Base-by-base conservation (phyloP, 169 alveolate genomes). In the Plasmodium coatneyi region DNA sequence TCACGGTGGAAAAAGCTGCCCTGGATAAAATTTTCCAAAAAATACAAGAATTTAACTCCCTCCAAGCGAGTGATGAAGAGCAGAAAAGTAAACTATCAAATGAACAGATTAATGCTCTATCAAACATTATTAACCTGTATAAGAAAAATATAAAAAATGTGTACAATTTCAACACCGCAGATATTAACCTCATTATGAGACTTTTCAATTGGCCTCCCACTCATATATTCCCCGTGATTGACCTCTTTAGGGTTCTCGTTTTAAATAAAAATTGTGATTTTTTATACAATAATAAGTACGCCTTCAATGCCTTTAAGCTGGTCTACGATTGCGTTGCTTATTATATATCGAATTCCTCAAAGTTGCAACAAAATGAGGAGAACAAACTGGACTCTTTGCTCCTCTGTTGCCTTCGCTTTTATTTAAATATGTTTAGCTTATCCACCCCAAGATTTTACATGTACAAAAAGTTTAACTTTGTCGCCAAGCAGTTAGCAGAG, bases 401-500 rank as follows among this genome's bases (percentile, higher is more conserved):
- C 52, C 41, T 84, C 70, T 84, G 93, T 74, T 84, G 86, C 25
- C 78, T 84, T 34, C 84, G 93, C 2, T 84, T 84, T 52, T 84
- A 84, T 52, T 43, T 84, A 9, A 84, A 84, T 76, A 84, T 84
- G 93, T 84, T 84, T 72, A 49, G 43, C 74, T 54, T 84, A 22
- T 84, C 93, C 52, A 84, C 93, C 6, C 93, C 93, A 5, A 84
- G 93, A 84, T 84, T 74, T 74, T 84, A 72, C 52, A 84, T 84
- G 84, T 84, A 43, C 60, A 84, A 84, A 74, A 84, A 84, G 43
- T 74, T 36, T 41, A 74, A 84, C 41, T 84, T 84, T 34, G 34
- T 84, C 5, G 22, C 79, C 12, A 84, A 84, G 49, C 93, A 84
- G 60, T 32, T 84, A 22, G 22, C 71, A 22, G 79, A 74, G 39